Evolutionary conservation across 2,329 filamentous ascomycete genomes (phyloP), one percentile per base, ranked within the genome.

Genomic region (Xylaria sp.): DNA sequence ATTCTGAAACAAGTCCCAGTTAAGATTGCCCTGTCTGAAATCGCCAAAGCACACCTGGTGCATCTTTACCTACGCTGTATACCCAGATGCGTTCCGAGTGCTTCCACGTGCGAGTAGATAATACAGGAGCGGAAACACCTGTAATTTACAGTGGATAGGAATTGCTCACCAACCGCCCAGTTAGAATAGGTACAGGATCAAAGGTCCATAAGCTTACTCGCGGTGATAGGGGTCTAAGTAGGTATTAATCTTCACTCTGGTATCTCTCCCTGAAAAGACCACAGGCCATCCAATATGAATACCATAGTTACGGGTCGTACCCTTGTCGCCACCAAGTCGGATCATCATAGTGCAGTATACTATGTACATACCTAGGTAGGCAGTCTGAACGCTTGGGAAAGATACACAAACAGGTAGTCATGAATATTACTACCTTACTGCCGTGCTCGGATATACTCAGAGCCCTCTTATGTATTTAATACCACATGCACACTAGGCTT

Each of bases 21-120:
- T 55, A 44, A 63, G 67, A 69, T 66, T 63, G n/a, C 39, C 44
- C 31, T 66, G 67, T 69, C 54, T 69, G n/a, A 69, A 59, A 66
- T 60, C 63, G 52, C 56, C 52, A 65, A 28, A 65, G 31, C 20
- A 56, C 25, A 44, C 23, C 31, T 41, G 41, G 56, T 60, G 31
- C 56, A 58, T 52, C 48, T 58, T 39, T 18, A 25, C 28, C 28
- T 3, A 28, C 6, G n/a, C 52, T 50, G 50, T 10, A 1, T 44
- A 57, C 9, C 2, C 1, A 15, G 54, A 20, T 57, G 25, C 54
- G n/a, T 57, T 41, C 20, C 12, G 2, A 44, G 20, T 28, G 41
- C 54, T n/a, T 41, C 37, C 37, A 25, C 13, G 18, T 58, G 56
- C 20, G 25, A 28, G 12, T 8, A 44, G 55, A 25, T 44, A 5